These are phyloP conservation scores for Ceratonia siliqua DNA, from an alignment of 306 rosid genomes.

Conservation along the genomic window DNA sequence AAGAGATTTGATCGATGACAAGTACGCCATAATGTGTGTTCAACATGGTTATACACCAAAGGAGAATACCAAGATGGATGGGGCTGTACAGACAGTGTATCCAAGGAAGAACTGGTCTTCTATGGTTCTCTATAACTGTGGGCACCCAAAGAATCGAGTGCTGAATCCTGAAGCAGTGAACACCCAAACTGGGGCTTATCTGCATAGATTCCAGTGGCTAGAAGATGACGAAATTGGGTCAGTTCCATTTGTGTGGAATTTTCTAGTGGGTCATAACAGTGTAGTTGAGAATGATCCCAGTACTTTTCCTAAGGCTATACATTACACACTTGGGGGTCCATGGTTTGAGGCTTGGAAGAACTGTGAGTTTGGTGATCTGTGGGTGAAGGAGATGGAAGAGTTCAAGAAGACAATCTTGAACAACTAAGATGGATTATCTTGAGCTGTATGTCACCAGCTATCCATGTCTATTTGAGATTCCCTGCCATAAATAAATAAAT, in stretches of 20 bases:
- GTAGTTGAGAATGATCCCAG: conserved; percentile 24
- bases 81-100: conserved; percentile 42
- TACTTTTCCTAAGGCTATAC: conserved; percentile 37
- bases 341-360: conserved; percentile 52
- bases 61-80: conserved; percentile 43
- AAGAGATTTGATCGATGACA: conserved; percentile 24
- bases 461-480: too few relatives aligned
- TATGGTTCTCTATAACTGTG: conserved; percentile 47
- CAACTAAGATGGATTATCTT: too few relatives aligned
- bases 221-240: conserved; percentile 46
- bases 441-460: too few relatives aligned
- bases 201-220: conserved; percentile 48
- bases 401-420: not conserved
- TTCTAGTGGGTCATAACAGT: conserved; percentile 48
- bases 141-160: conserved; percentile 39
- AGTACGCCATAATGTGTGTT: conserved; percentile 40
- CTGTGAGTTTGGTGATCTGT: conserved; percentile 45
- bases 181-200: conserved; percentile 39
- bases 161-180: conserved; percentile 38
- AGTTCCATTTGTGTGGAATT: conserved; percentile 48
- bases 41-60: conserved; percentile 44
- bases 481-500: too few relatives aligned
- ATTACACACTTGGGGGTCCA: conserved; percentile 45
- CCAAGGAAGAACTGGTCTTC: conserved; percentile 56
- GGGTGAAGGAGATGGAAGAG: conserved; percentile 44